Conservation (phyloP, 192 early-diverging fungal species). For the Mortierella hygrophila region DNA sequence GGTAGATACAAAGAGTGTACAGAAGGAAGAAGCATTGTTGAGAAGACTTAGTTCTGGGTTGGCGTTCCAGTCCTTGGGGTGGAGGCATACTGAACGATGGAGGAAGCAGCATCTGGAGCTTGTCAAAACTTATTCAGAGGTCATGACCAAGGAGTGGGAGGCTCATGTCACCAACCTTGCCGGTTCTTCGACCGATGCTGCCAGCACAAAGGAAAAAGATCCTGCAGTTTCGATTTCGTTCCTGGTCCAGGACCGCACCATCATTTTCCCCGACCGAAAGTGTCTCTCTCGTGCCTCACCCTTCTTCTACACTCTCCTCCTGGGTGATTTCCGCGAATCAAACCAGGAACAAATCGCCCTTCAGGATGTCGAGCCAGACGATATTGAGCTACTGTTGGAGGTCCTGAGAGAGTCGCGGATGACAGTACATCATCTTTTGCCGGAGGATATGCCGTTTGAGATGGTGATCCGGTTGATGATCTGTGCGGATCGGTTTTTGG, state of each 20-base stretch:
- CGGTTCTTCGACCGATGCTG: not conserved
- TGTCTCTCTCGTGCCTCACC: constrained; percentile 19
- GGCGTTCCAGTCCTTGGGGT: constrained; percentile 38
- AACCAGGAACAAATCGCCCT: constrained; percentile 23
- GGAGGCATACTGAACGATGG: constrained; percentile 33
- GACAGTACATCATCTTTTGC: constrained; percentile 20
- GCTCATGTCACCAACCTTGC: constrained; percentile 8
- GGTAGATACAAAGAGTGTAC: not conserved
- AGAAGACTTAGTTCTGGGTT: constrained; percentile 43
- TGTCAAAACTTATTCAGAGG: not conserved
- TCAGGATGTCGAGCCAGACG: constrained; percentile 31
- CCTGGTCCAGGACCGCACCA: constrained; percentile 21
- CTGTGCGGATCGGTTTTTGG: constrained; percentile 39
- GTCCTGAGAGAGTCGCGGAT: constrained; percentile 24
- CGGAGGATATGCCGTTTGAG: constrained; percentile 36
- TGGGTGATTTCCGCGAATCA: constrained; percentile 30
- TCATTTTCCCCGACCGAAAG: constrained; percentile 22
- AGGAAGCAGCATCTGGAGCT: constrained; percentile 24
- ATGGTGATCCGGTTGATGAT: constrained; percentile 36
- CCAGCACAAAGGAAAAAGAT: not conserved
- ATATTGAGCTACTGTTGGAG: constrained; percentile 38
- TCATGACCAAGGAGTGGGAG: constrained; percentile 32
- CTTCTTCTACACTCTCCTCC: constrained; percentile 29
- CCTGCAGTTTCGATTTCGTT: not conserved
- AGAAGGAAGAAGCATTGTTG: constrained; percentile 26